These are phyloP conservation scores for Phaffia rhodozyma DNA, from an alignment of 1,284 basidiomycete genomes.

Conservation along the genomic window DNA sequence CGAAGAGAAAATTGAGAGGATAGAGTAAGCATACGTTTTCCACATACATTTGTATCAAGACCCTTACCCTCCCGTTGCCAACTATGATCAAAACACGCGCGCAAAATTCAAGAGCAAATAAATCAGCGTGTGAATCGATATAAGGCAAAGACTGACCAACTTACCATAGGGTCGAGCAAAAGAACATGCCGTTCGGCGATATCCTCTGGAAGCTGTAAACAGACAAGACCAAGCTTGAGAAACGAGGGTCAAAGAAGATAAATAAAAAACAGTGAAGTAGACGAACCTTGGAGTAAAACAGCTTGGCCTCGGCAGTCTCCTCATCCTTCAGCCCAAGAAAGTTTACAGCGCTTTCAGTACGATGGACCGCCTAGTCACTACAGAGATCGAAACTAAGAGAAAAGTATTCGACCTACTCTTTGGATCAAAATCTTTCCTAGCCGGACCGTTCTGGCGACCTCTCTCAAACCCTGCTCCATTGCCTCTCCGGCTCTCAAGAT, in stretches of 20 bases:
- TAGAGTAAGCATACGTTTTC: not conserved
- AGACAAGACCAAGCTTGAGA: not conserved
- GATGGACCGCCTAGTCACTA: not conserved
- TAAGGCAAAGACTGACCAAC: slow-evolving; percentile 36
- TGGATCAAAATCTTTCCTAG: slow-evolving; percentile 93
- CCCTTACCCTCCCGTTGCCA: slow-evolving; percentile 22
- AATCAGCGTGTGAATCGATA: not conserved
- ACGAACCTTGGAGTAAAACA: slow-evolving; percentile 70
- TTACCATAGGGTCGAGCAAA: slow-evolving; percentile 94
- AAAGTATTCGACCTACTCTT: slow-evolving; percentile 43
- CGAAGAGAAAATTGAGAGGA: slow-evolving; percentile 1
- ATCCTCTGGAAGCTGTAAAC: slow-evolving; percentile 76
- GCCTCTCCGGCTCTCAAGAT: slow-evolving; percentile 60
- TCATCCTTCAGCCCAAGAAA: slow-evolving; percentile 55
- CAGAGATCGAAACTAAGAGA: slow-evolving; percentile 5
- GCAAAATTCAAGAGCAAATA: not conserved
- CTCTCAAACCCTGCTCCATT: slow-evolving; percentile 86
- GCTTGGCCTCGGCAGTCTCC: slow-evolving; percentile 75
- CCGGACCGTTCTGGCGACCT: slow-evolving; percentile 75
- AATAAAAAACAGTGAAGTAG: slow-evolving; percentile 17
- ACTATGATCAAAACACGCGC: not conserved
- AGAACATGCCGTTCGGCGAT: slow-evolving; percentile 85
- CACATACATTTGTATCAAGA: not conserved
- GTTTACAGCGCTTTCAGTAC: not conserved
- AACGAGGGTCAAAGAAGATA: not conserved